Evolutionary conservation across 2,329 filamentous ascomycete genomes (phyloP).

Genomic region (Gnomoniopsis sp.): DNA sequence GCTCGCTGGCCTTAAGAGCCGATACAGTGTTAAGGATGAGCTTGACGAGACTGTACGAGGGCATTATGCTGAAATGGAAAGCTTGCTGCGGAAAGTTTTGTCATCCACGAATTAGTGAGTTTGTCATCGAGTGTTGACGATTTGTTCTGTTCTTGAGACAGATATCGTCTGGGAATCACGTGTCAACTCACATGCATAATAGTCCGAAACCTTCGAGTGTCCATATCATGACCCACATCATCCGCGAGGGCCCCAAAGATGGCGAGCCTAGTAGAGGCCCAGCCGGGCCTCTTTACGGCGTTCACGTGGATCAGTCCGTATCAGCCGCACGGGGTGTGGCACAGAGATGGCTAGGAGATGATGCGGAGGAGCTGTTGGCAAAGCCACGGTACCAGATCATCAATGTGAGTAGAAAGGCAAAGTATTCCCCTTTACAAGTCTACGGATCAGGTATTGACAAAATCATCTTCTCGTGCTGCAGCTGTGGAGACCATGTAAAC

Average conservation of each 20-base stretch:
- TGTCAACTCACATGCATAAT: background rate
- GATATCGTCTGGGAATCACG: too few species aligned
- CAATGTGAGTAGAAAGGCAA: background rate
- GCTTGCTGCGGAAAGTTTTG: background rate
- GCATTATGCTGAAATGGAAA: conserved; percentile 5
- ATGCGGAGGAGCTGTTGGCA: background rate
- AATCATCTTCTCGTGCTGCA: background rate
- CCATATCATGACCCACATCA: conserved; percentile 9
- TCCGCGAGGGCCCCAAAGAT: background rate
- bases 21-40: background rate
- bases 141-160: background rate
- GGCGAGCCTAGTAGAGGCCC: background rate
- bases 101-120: conserved; percentile 6
- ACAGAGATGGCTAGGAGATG: conserved; percentile 3
- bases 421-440: background rate
- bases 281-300: conserved; percentile 2
- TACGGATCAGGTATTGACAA: background rate
- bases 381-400: conserved; percentile 8
- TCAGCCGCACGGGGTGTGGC: background rate
- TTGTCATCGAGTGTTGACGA: background rate
- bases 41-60: conserved; percentile 2
- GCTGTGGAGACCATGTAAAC: conserved; percentile 3
- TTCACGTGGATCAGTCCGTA: conserved; percentile 4
- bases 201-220: conserved; percentile 8
- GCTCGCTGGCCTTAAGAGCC: conserved; percentile 3